These are phyloP conservation scores for Chloris gayana DNA, from an alignment of 176 grass and related monocot species.

Conservation along the genomic window DNA sequence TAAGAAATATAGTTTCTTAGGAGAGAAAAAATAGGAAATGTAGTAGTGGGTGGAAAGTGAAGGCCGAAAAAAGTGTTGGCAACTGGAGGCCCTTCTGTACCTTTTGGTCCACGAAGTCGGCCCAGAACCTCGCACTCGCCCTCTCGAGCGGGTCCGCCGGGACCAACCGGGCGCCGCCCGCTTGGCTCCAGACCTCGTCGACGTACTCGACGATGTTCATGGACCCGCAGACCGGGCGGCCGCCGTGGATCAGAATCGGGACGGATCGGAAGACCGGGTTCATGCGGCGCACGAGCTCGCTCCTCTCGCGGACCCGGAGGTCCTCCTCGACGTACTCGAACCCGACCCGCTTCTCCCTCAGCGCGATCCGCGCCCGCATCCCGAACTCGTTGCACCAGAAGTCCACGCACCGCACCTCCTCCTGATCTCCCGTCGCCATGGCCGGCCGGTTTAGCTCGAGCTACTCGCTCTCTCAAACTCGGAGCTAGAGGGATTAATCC, in stretches of 20 bases:
- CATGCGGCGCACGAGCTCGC: constrained; percentile 32
- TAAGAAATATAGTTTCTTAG: too few relatives aligned
- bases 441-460: background rate
- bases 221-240: constrained; percentile 32
- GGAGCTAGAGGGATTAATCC: too few relatives aligned
- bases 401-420: constrained; percentile 6
- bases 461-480: too few relatives aligned
- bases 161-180: background rate
- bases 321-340: constrained; percentile 30
- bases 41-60: too few relatives aligned
- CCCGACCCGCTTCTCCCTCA: background rate
- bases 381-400: constrained; percentile 40
- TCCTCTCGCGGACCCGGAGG: background rate
- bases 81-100: too few relatives aligned
- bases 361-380: constrained; percentile 17
- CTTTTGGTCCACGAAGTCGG: too few relatives aligned
- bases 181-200: constrained; percentile 15
- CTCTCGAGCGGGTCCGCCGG: background rate
- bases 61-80: too few relatives aligned
- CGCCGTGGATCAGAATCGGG: constrained; percentile 19
- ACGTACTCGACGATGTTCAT: constrained; percentile 56
- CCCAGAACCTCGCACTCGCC: too few relatives aligned
- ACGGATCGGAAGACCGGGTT: background rate
- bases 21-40: too few relatives aligned
- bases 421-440: background rate